phyloP scores from a whole-genome alignment of 1,139 yeast species.

The Hyphopichia fennica region DNA sequence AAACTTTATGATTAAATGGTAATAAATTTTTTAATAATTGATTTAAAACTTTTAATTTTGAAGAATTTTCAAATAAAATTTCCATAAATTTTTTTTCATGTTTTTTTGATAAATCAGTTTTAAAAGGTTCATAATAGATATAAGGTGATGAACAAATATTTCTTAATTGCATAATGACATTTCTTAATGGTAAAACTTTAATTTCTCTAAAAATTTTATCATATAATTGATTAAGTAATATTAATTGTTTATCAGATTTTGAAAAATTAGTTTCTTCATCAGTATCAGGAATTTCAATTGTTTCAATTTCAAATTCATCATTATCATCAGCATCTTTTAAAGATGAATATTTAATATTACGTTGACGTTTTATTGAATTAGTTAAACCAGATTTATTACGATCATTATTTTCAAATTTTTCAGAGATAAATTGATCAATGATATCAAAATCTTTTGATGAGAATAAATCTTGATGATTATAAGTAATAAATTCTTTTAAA shows the following conservation, averaged over 20 bases:
- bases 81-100: slow-evolving; percentile 24
- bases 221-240: slow-evolving; percentile 17
- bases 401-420: slow-evolving; percentile 14
- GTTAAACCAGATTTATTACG: background rate
- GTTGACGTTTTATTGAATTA: slow-evolving; percentile 5
- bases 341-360: background rate
- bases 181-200: slow-evolving; percentile 46
- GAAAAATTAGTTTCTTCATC: slow-evolving; percentile 1
- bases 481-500: slow-evolving; percentile 45
- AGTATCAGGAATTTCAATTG: slow-evolving; percentile 3
- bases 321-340: slow-evolving; percentile 24
- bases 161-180: slow-evolving; percentile 78
- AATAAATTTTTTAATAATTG: slow-evolving; percentile 57
- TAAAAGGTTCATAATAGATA: slow-evolving; percentile 76
- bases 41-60: slow-evolving; percentile 70
- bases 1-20: slow-evolving; percentile 57
- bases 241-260: slow-evolving; percentile 12
- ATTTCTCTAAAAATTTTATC: slow-evolving; percentile 18
- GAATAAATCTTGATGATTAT: slow-evolving; percentile 26
- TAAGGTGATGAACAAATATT: slow-evolving; percentile 85
- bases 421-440: slow-evolving; percentile 41
- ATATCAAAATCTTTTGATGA: slow-evolving; percentile 17
- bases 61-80: slow-evolving; percentile 49
- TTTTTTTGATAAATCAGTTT: background rate
- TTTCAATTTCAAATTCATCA: slow-evolving; percentile 20